phyloP scores from a whole-genome alignment of 768 basidiomycete species.

The Tricholoma sp. region DNA sequence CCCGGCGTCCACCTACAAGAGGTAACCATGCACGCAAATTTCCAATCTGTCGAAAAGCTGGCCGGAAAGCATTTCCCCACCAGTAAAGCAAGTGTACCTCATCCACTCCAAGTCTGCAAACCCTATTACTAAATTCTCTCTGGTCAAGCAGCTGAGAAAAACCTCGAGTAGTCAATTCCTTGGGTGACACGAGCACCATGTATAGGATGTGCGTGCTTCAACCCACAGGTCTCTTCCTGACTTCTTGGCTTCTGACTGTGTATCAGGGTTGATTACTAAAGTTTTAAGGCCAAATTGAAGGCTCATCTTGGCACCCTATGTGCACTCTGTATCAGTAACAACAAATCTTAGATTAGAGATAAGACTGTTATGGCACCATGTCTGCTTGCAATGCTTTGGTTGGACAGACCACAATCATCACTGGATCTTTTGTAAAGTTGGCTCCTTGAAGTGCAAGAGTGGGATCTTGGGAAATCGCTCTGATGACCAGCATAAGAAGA shows the following conservation, averaged over 20 bases:
- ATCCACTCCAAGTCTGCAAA: slow-evolving; percentile 21
- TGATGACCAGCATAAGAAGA: slow-evolving; percentile 14
- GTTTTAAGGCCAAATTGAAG: slow-evolving; percentile 13
- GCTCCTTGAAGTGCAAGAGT: slow-evolving; percentile 3
- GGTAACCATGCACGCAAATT: slow-evolving; percentile 12
- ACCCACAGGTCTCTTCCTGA: slow-evolving; percentile 12
- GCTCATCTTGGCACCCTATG: not conserved
- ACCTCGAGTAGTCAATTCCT: slow-evolving; percentile 15
- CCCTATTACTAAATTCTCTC: slow-evolving; percentile 12
- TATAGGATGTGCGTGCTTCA: slow-evolving; percentile 6
- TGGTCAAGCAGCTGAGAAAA: slow-evolving; percentile 14
- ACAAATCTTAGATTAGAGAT: no score
- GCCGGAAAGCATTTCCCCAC: slow-evolving; percentile 20
- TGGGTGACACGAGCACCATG: slow-evolving; percentile 19
- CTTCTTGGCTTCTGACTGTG: not conserved
- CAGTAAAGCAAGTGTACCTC: slow-evolving; percentile 19
- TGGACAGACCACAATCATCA: slow-evolving; percentile 18
- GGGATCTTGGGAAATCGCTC: slow-evolving; percentile 11
- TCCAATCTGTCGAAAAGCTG: slow-evolving; percentile 19
- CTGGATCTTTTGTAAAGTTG: slow-evolving; percentile 15
- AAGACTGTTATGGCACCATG: slow-evolving; percentile 11
- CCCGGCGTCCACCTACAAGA: not conserved
- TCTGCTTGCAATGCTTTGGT: slow-evolving; percentile 19
- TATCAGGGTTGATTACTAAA: slow-evolving; percentile 18
- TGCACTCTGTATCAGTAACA: not conserved